Percentiles rank a stretch among this genome's conserved stretches.
phyloP scores from a whole-genome alignment of 1,284 basidiomycete species.

The Microstroma glucosiphilum region DNA sequence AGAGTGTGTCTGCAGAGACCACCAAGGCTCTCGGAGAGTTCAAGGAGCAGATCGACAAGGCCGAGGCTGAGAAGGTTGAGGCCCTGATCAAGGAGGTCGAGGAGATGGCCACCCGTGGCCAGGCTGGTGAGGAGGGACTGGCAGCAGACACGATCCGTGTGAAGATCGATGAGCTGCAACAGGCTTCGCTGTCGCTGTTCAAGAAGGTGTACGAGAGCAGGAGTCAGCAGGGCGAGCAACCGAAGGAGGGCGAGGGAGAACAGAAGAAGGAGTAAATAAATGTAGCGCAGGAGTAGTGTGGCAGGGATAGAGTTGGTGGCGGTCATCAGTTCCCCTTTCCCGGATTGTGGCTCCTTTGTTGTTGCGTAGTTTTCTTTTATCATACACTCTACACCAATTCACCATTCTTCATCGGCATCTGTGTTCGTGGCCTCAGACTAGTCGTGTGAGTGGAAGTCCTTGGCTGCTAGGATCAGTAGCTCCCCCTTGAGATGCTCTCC shows the following conservation, averaged over 20 bases:
- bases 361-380: too few species aligned
- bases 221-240: constrained; percentile 58
- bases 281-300: too few species aligned
- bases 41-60: constrained; percentile 86
- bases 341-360: too few species aligned
- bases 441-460: too few species aligned
- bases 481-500: too few species aligned
- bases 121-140: constrained; percentile 72
- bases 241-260: constrained; percentile 37
- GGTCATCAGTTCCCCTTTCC: too few species aligned
- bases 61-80: constrained; percentile 72
- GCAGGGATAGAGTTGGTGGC: too few species aligned
- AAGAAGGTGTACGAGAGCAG: constrained; percentile 97
- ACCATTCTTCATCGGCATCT: too few species aligned
- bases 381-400: too few species aligned
- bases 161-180: constrained; percentile 92
- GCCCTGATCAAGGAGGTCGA: constrained; percentile 80
- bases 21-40: constrained; percentile 97
- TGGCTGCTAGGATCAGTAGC: too few species aligned
- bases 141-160: constrained; percentile 81
- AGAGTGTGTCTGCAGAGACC: constrained; percentile 87
- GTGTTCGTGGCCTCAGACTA: too few species aligned
- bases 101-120: constrained; percentile 85
- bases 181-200: constrained; percentile 93
- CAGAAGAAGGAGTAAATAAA: constrained; percentile 37